Evolutionary conservation across 805 yeast genomes (phyloP), one percentile per base, ranked within the genome.

Genomic region (Starmerella cellae): DNA sequence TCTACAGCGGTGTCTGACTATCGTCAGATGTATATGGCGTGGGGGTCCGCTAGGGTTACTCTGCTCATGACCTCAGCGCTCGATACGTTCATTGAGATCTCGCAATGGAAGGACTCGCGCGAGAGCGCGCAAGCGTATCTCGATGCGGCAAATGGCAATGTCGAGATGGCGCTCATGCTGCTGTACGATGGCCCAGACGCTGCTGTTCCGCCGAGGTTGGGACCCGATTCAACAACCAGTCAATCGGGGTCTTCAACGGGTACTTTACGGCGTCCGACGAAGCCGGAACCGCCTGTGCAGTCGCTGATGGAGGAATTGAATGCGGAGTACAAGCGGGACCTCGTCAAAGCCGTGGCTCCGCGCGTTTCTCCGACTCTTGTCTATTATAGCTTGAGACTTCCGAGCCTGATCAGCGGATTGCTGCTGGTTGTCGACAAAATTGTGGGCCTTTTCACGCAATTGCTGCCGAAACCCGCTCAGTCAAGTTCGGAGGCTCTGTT

Each of bases 361-460:
- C 53, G 61, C 17, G 47, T 55, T 5, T 42, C 45, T n/a, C 48
- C 53, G 2, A 39, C 37, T 11, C 55, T 65, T 11, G 51, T 55
- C 6, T 47, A 52, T 16, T 57, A 53, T 36, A 50, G 50, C 32
- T 49, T 58, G 16, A 43, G 51, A 3, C 44, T 58, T 6, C 59
- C 60, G 20, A 4, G 11, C 8, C 9, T 17, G 16, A 9, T 29
- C 32, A 11, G 11, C 32, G 32, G 32, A 8, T 17, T 29, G 11
- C 32, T 29, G 17, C 3, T 63, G 61, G 39, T 36, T 62, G 50
- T 68, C 27, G 49, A 56, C 24, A 21, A 60, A 1, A 52, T 62
- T 4, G 57, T 58, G 43, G 60, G 57, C 40, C 19, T 57, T n/a
- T 44, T 60, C 35, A 42, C 53, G 35, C 23, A 34, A 26, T 17